These are phyloP conservation scores for Diutina neorugosa DNA, from an alignment of 1,139 yeast species.

Conservation along the genomic window DNA sequence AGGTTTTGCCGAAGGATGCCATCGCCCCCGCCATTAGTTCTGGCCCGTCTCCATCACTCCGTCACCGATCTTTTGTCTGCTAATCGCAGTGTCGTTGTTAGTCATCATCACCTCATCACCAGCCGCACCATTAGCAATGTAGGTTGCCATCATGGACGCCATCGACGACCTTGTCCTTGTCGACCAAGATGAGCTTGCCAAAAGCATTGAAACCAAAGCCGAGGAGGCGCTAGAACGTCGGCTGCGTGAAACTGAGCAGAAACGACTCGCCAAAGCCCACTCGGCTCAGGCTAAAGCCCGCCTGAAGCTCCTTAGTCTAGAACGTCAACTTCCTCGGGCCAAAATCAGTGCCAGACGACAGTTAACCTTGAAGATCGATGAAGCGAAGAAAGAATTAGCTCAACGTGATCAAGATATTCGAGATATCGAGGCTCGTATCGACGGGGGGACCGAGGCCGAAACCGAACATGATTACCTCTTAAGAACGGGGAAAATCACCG, in stretches of 20 bases:
- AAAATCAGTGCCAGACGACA: constrained; percentile 56
- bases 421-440: constrained; percentile 36
- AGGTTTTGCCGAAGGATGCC: no score
- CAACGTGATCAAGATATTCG: constrained; percentile 46
- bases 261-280: constrained; percentile 56
- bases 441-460: constrained; percentile 22
- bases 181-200: constrained; percentile 68
- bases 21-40: no score
- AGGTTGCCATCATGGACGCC: not conserved
- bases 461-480: constrained; percentile 68
- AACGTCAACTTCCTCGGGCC: constrained; percentile 42
- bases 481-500: constrained; percentile 88
- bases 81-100: no score
- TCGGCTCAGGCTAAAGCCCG: constrained; percentile 32
- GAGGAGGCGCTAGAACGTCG: constrained; percentile 45
- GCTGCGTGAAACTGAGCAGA: constrained; percentile 63
- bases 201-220: constrained; percentile 59
- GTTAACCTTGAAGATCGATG: constrained; percentile 41
- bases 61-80: no score
- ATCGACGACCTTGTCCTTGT: constrained; percentile 23
- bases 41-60: no score
- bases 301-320: constrained; percentile 32
- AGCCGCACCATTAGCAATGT: not conserved
- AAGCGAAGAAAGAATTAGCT: constrained; percentile 37
- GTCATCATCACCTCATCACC: not conserved